Evolutionary conservation across 768 basidiomycete genomes (phyloP).

Genomic region (Pleurotus giganteus): DNA sequence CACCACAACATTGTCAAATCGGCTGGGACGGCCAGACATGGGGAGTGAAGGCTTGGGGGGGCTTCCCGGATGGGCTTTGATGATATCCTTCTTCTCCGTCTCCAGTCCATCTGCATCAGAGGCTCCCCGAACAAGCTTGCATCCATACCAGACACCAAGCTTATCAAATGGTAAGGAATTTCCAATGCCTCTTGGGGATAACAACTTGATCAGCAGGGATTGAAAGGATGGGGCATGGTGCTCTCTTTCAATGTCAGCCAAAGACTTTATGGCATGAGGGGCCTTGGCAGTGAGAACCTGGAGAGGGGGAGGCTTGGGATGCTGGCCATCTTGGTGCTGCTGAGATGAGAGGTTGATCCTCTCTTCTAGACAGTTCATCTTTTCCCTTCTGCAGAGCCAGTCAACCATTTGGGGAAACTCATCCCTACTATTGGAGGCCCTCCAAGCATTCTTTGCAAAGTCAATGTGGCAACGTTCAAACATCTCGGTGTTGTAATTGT

Average conservation of each 20-base stretch:
- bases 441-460: slow-evolving; percentile 29
- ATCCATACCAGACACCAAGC: neutral
- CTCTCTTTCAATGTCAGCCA: neutral
- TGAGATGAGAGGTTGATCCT: neutral
- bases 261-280: neutral
- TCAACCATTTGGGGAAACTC: slow-evolving; percentile 36
- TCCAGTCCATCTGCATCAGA: neutral
- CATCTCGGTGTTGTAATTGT: slow-evolving; percentile 15
- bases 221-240: neutral
- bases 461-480: slow-evolving; percentile 14
- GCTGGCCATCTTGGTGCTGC: neutral
- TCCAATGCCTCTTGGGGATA: neutral
- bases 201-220: neutral
- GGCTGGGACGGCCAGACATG: neutral
- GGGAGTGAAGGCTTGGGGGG: too few species aligned
- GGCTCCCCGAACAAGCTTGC: neutral
- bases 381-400: slow-evolving; percentile 36
- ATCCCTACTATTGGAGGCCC: slow-evolving; percentile 24
- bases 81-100: neutral
- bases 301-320: neutral
- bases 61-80: too few species aligned
- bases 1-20: neutral
- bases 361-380: slow-evolving; percentile 17
- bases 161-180: neutral
- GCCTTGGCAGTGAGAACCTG: neutral